A percentile compares a stretch with the other conserved stretches of the same genome.
Conservation (phyloP, 805 yeast genomes). For the Kazachstania viticola region DNA sequence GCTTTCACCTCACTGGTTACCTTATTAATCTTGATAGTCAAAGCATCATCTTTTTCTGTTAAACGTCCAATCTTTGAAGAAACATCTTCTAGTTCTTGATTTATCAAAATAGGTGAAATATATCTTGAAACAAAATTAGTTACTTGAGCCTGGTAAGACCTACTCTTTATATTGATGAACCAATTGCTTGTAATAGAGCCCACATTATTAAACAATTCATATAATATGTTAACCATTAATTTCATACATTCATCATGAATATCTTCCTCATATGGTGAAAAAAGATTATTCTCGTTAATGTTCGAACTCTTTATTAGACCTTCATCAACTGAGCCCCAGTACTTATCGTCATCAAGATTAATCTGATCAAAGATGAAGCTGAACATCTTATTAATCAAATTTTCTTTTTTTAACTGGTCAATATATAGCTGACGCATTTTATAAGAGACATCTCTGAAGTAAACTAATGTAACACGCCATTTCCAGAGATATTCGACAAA, state of each 20-base stretch:
- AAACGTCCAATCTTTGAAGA: conserved; percentile 29
- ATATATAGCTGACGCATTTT: conserved; percentile 51
- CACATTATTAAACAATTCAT: conserved; percentile 19
- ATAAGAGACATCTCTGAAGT: conserved; percentile 55
- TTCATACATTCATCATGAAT: conserved; percentile 20
- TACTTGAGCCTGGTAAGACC: conserved; percentile 45
- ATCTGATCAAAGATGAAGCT: conserved; percentile 43
- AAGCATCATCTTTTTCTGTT: conserved; percentile 28
- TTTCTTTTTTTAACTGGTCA: conserved; percentile 40
- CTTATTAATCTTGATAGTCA: conserved; percentile 49
- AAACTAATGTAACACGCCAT: conserved; percentile 53
- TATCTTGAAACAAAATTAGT: conserved; percentile 50
- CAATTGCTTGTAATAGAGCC: conserved; percentile 35
- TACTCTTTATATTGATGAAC: conserved; percentile 61
- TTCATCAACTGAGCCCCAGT: conserved; percentile 16
- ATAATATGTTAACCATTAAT: conserved; percentile 17
- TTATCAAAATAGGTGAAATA: conserved; percentile 55
- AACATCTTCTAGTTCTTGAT: conserved; percentile 43
- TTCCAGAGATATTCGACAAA: conserved; percentile 44
- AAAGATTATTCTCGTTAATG: conserved; percentile 7
- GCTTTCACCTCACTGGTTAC: conserved; percentile 59
- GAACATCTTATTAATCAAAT: conserved; percentile 39
- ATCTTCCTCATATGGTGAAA: conserved; percentile 19
- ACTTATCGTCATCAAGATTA: conserved; percentile 26
- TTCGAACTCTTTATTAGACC: conserved; percentile 13